phyloP scores from a whole-genome alignment of 2,329 filamentous ascomycete genomes.

The Sarocladium strictum region DNA sequence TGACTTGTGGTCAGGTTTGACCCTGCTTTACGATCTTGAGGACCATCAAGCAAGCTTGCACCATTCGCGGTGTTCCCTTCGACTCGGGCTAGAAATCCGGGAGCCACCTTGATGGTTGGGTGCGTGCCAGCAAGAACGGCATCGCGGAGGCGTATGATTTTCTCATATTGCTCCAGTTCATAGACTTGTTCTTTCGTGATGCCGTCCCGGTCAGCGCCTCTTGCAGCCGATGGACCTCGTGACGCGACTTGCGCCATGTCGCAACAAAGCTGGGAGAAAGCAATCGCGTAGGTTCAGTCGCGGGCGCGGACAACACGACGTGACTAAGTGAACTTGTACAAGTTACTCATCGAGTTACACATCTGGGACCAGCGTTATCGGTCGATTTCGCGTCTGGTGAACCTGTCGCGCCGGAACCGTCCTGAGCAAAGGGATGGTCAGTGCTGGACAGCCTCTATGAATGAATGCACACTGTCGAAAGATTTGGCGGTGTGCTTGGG shows the following conservation, averaged over 20 bases:
- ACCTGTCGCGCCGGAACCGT: background rate
- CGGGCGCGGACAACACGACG: background rate
- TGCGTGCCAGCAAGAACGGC: conserved; percentile 73
- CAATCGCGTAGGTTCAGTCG: background rate
- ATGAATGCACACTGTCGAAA: background rate
- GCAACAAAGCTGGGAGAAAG: background rate
- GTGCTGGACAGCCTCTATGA: background rate
- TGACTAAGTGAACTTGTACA: background rate
- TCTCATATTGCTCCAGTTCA: conserved; percentile 66
- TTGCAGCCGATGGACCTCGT: background rate
- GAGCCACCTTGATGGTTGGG: conserved; percentile 51
- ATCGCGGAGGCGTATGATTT: conserved; percentile 76
- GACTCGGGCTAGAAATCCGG: conserved; percentile 16
- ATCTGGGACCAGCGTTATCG: background rate
- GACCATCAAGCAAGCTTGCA: background rate
- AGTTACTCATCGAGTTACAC: background rate
- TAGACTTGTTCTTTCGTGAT: conserved; percentile 41
- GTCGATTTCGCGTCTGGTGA: background rate
- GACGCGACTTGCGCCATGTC: background rate
- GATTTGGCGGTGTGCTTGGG: background rate
- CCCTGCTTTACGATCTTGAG: too few relatives aligned
- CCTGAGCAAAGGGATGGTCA: background rate
- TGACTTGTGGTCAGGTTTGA: background rate
- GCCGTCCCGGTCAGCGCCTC: background rate
- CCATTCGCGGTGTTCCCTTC: background rate